Conservation (phyloP, 768 basidiomycete species). For the Agaricus subrufescens region DNA sequence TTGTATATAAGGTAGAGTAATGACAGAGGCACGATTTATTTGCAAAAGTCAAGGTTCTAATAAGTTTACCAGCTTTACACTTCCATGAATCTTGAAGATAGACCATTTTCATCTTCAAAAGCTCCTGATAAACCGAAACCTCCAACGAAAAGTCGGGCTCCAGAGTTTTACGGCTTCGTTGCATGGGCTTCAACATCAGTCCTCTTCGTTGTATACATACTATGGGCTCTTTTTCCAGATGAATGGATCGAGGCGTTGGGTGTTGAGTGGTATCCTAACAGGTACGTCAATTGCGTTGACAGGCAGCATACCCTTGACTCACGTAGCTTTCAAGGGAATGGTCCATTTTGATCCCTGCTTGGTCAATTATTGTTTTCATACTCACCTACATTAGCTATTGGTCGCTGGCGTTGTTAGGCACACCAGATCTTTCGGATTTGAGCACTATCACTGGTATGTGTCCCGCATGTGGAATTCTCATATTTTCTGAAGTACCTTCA, state of each 20-base stretch:
- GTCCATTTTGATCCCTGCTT: slow-evolving; percentile 79
- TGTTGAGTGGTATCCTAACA: slow-evolving; percentile 83
- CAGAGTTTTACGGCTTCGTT: slow-evolving; percentile 90
- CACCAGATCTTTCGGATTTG: slow-evolving; percentile 66
- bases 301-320: background rate
- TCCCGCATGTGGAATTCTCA: no score
- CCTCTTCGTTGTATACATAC: slow-evolving; percentile 61
- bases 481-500: slow-evolving; percentile 7
- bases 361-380: slow-evolving; percentile 63
- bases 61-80: no score
- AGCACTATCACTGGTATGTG: slow-evolving; percentile 60
- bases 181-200: slow-evolving; percentile 77
- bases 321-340: slow-evolving; percentile 59
- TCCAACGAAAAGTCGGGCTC: slow-evolving; percentile 46
- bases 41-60: background rate
- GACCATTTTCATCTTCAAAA: background rate
- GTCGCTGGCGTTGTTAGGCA: slow-evolving; percentile 64
- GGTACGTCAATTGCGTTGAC: slow-evolving; percentile 37
- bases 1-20: no score
- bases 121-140: background rate
- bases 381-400: slow-evolving; percentile 77
- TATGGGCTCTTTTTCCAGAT: slow-evolving; percentile 83
- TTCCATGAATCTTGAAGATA: background rate
- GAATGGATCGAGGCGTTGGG: slow-evolving; percentile 60
- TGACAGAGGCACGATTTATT: background rate